Percentiles rank a stretch among this genome's conserved stretches.
Conservation (phyloP, 805 yeast species). For the Blastobotrys mokoenaii region DNA sequence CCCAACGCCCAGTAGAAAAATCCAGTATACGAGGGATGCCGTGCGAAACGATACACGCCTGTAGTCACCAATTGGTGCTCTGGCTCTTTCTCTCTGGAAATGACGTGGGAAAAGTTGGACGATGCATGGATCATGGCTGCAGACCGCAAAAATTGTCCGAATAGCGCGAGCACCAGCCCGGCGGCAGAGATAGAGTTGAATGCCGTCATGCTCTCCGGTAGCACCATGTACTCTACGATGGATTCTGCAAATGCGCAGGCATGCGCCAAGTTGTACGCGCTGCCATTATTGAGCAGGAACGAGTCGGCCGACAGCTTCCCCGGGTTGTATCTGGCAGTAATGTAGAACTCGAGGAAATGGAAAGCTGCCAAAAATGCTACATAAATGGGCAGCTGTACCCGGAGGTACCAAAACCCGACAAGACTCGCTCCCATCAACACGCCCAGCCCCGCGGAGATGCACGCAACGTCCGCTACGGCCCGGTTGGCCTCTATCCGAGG, state of each 20-base stretch:
- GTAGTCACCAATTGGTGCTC: slow-evolving; percentile 62
- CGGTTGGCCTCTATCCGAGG: not conserved
- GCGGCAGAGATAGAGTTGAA: slow-evolving; percentile 20
- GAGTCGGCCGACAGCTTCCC: slow-evolving; percentile 61
- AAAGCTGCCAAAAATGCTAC: slow-evolving; percentile 47
- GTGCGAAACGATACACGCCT: slow-evolving; percentile 57
- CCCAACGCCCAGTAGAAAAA: slow-evolving; percentile 93
- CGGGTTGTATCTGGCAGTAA: slow-evolving; percentile 69
- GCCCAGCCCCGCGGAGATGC: slow-evolving; percentile 26
- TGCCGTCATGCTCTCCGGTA: slow-evolving; percentile 31
- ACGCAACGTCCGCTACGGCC: slow-evolving; percentile 21
- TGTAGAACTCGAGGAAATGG: slow-evolving; percentile 75
- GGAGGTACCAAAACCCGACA: slow-evolving; percentile 1
- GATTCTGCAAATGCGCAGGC: slow-evolving; percentile 44
- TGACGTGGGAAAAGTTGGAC: slow-evolving; percentile 73
- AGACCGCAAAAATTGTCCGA: slow-evolving; percentile 65
- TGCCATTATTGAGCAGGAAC: slow-evolving; percentile 57
- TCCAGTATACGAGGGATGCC: slow-evolving; percentile 92
- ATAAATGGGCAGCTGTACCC: slow-evolving; percentile 38
- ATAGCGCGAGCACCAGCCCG: slow-evolving; percentile 42
- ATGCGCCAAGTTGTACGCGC: slow-evolving; percentile 51
- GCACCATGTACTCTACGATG: slow-evolving; percentile 33
- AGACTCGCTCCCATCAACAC: slow-evolving; percentile 12
- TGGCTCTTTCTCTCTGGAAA: slow-evolving; percentile 43
- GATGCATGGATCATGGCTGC: slow-evolving; percentile 85